Conservation (phyloP, 208 protist species). For the Polymyxa betae region DNA sequence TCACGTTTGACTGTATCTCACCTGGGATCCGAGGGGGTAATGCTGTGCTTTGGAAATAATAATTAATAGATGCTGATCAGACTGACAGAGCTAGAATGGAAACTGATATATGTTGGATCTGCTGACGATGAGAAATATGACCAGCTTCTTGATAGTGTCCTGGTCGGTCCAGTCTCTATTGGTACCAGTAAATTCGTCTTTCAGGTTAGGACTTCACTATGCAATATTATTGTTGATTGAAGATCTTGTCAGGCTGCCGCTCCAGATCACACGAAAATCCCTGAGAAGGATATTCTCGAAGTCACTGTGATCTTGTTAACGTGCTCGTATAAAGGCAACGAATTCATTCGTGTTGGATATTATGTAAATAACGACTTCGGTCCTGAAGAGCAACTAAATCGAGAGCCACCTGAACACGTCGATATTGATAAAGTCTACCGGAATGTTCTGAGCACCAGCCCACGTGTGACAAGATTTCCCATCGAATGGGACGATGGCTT, state of each 20-base stretch:
- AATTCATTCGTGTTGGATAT: conserved; percentile 94
- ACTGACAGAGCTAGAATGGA: conserved; percentile 87
- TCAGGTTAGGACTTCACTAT: conserved; percentile 17
- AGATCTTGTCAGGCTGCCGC: conserved; percentile 76
- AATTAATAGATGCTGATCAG: background rate
- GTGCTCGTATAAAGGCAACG: conserved; percentile 84
- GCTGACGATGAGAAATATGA: conserved; percentile 87
- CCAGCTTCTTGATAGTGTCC: conserved; percentile 91
- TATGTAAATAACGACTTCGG: conserved; percentile 93
- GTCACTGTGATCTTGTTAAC: conserved; percentile 93
- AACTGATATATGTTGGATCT: conserved; percentile 95
- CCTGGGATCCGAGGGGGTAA: conserved; percentile 70
- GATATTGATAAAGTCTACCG: conserved; percentile 13
- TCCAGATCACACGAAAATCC: conserved; percentile 86
- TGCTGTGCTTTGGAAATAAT: background rate
- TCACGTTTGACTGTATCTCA: conserved; percentile 77
- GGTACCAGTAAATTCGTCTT: conserved; percentile 88
- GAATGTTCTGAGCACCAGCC: background rate
- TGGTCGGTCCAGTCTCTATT: conserved; percentile 89
- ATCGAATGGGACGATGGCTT: conserved; percentile 18
- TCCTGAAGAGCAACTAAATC: conserved; percentile 69
- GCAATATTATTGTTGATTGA: background rate
- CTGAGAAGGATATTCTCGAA: conserved; percentile 85
- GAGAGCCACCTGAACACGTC: background rate
- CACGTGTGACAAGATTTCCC: background rate